Evolutionary conservation across 441 rosid species (phyloP), one percentile per base, ranked within the genome.

Genomic region (Erysimum cheiri): DNA sequence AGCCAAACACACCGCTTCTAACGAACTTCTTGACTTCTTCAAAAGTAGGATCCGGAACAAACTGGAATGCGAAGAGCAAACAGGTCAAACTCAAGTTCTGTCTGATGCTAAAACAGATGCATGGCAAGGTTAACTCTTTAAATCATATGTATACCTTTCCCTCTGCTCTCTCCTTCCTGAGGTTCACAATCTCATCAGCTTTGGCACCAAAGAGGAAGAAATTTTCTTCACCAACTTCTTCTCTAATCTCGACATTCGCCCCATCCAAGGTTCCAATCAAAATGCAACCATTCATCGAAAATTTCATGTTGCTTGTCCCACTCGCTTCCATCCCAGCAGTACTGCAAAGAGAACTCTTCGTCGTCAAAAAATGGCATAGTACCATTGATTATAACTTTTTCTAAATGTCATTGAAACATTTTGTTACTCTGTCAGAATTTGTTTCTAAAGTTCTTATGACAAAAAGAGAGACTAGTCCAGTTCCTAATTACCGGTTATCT

Each of bases 251-350:
- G 7, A 95, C 99, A 64, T 95, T 95, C 9, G 99, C 98, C 22
- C 99, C 99, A 78, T 95, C 99, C 78, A 95, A 80, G 33, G 99
- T 95, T 53, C 99, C 99, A 53, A 95, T 92, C 48, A 84, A 80
- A 68, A 90, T 69, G 75, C 99, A 92, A 43, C 99, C 97, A 67
- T 95, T 95, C 97, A 95, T 92, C 1, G 97, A 79, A 77, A 95
- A 95, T 86, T 95, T 95, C 99, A 95, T 95, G 81, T 95, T 95
- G 83, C 99, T 92, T 60, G 99, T 95, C 79, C 99, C 99, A 78
- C 99, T 95, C 26, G 99, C 99, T 82, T 95, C 99, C 99, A 95
- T 95, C 31, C 99, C 99, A 66, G 98, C 96, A 41, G 98, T 95
- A 74, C 99, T 92, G 74, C 67, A 75, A 28, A 52, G 26, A 26